phyloP scores from a whole-genome alignment of 495 filamentous ascomycete genomes.

The Chlorociboria aeruginascens region DNA sequence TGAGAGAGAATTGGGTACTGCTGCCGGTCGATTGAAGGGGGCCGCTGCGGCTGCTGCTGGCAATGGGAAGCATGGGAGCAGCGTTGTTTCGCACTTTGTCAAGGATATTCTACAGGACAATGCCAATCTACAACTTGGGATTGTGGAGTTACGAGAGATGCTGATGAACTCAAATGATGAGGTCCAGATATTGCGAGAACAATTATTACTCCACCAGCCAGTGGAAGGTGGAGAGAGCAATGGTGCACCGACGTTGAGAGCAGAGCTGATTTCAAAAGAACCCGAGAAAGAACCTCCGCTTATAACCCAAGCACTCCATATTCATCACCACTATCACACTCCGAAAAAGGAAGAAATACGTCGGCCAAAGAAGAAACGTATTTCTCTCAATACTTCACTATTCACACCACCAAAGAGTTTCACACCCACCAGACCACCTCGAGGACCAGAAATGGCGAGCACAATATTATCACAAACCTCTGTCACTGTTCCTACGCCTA shows the following conservation, averaged over 20 bases:
- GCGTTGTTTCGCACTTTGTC: conserved; percentile 83
- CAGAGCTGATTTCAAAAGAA: conserved; percentile 52
- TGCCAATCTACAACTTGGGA: conserved; percentile 78
- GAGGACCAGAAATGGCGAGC: conserved; percentile 23
- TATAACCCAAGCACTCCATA: conserved; percentile 65
- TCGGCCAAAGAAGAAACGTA: conserved; percentile 61
- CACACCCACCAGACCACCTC: conserved; percentile 11
- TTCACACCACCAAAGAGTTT: conserved; percentile 39
- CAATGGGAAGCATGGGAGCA: conserved; percentile 39
- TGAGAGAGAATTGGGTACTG: conserved; percentile 63
- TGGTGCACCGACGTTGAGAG: conserved; percentile 43
- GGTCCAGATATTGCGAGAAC: conserved; percentile 74
- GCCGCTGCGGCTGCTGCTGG: conserved; percentile 56
- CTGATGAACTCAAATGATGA: conserved; percentile 88
- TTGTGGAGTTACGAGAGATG: conserved; percentile 84
- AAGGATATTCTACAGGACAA: conserved; percentile 94
- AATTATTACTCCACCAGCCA: conserved; percentile 71
- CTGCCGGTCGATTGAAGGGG: conserved; percentile 65
- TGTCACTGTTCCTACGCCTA: conserved; percentile 41
- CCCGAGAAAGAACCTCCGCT: conserved; percentile 23
- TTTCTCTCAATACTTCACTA: conserved; percentile 41
- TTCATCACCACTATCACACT: conserved; percentile 80
- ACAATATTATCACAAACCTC: conserved; percentile 53
- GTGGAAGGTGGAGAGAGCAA: conserved; percentile 28
- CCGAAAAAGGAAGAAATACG: conserved; percentile 48